These are phyloP conservation scores for Xerocomellus chrysenteron DNA, from an alignment of 768 basidiomycete species.

Conservation along the genomic window DNA sequence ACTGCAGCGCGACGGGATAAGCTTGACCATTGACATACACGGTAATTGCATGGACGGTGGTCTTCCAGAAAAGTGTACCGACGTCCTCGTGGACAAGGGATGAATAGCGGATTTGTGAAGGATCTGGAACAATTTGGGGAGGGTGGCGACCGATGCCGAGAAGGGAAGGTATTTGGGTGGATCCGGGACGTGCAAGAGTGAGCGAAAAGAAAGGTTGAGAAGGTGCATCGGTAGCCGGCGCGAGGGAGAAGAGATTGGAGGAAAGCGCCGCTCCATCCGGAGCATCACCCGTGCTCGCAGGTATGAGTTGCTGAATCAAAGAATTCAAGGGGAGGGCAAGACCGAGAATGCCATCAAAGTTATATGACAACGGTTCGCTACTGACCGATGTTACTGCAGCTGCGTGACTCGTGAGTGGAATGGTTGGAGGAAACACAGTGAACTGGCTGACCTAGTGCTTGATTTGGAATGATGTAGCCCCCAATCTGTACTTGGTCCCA, in stretches of 20 bases:
- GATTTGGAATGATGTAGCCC: slow-evolving; percentile 58
- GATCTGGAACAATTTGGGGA: slow-evolving; percentile 47
- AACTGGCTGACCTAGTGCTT: slow-evolving; percentile 62
- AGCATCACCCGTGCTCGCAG: slow-evolving; percentile 45
- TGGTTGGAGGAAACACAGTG: not conserved
- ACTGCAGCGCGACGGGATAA: slow-evolving; percentile 42
- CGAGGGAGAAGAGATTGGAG: slow-evolving; percentile 71
- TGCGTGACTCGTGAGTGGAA: slow-evolving; percentile 24
- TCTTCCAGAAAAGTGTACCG: slow-evolving; percentile 65
- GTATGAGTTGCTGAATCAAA: slow-evolving; percentile 54
- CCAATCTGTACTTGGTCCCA: slow-evolving; percentile 69
- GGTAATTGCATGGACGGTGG: slow-evolving; percentile 53
- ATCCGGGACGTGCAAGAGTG: slow-evolving; percentile 67
- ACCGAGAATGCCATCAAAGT: slow-evolving; percentile 70
- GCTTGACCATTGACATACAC: slow-evolving; percentile 53
- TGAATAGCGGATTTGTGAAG: slow-evolving; percentile 50
- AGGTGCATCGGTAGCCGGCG: slow-evolving; percentile 52
- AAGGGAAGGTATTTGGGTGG: slow-evolving; percentile 49
- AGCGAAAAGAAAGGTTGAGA: slow-evolving; percentile 65
- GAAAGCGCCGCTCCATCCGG: slow-evolving; percentile 67
- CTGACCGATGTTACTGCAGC: slow-evolving; percentile 58
- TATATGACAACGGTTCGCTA: slow-evolving; percentile 54
- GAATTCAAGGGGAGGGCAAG: slow-evolving; percentile 74
- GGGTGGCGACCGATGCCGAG: slow-evolving; percentile 75
- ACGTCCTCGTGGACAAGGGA: slow-evolving; percentile 38